Evolutionary conservation across 176 grass and related monocot genomes (phyloP).

Genomic region (Bothriochloa decipiens): DNA sequence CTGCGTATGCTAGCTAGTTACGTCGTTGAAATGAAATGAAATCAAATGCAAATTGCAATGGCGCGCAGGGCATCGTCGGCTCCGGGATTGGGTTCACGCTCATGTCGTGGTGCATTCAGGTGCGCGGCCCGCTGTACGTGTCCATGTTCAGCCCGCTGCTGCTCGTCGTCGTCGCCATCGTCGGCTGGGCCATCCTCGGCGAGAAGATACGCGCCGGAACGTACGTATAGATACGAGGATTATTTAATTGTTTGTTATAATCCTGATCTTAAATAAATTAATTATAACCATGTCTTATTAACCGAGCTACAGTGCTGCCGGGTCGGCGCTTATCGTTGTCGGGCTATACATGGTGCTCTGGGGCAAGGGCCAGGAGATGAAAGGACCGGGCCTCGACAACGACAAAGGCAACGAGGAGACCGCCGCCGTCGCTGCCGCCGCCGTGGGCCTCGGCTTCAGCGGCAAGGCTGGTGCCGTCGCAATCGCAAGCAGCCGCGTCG

Average conservation of each 20-base stretch:
- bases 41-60: too few relatives aligned
- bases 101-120: slow-evolving; percentile 91
- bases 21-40: too few relatives aligned
- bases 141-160: slow-evolving; percentile 97
- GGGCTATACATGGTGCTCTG: slow-evolving; percentile 87
- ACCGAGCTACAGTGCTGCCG: slow-evolving; percentile 40
- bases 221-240: slow-evolving; percentile 9
- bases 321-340: slow-evolving; percentile 69
- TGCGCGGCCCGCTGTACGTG: slow-evolving; percentile 74
- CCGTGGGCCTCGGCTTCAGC: background rate
- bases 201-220: slow-evolving; percentile 81
- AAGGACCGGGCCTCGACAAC: background rate
- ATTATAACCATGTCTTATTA: too few relatives aligned
- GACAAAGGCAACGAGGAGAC: background rate
- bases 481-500: slow-evolving; percentile 13
- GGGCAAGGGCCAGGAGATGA: slow-evolving; percentile 75
- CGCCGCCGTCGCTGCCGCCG: background rate
- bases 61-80: slow-evolving; percentile 69
- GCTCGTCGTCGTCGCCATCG: slow-evolving; percentile 76
- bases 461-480: background rate
- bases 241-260: background rate
- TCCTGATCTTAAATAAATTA: too few relatives aligned
- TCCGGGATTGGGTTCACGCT: slow-evolving; percentile 69
- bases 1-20: too few relatives aligned
- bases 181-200: slow-evolving; percentile 78